These are phyloP conservation scores for Phytophthora macrochlamydospora DNA, from an alignment of 352 stramenopile genomes.

Conservation along the genomic window DNA sequence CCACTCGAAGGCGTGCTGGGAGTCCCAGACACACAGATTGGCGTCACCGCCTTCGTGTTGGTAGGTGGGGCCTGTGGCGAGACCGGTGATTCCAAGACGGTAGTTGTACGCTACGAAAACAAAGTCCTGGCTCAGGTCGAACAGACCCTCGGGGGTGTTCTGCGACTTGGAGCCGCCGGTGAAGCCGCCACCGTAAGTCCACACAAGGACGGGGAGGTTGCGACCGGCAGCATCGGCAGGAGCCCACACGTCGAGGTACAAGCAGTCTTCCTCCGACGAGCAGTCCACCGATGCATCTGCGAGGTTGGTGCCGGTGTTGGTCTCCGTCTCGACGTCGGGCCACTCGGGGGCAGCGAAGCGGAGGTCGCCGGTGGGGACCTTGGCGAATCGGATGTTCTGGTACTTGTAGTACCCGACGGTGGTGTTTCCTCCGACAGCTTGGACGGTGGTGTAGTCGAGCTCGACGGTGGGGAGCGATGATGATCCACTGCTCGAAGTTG, in stretches of 20 bases:
- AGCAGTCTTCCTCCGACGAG: constrained; percentile 30
- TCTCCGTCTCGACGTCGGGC: constrained; percentile 23
- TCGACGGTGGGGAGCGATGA: constrained; percentile 16
- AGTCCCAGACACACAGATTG: constrained; percentile 33
- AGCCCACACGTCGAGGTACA: constrained; percentile 42
- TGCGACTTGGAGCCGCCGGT: constrained; percentile 24
- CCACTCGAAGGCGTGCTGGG: constrained; percentile 40
- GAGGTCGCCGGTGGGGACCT: constrained; percentile 21
- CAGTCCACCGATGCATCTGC: constrained; percentile 27
- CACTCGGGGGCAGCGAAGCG: constrained; percentile 30
- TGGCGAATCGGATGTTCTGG: constrained; percentile 39
- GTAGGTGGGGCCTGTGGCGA: constrained; percentile 25
- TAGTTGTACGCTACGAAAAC: constrained; percentile 47
- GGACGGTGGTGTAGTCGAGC: constrained; percentile 36
- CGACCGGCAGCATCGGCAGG: constrained; percentile 19
- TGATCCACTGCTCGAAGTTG: too few relatives aligned
- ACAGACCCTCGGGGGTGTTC: constrained; percentile 25
- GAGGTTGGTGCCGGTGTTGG: constrained; percentile 25
- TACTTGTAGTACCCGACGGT: constrained; percentile 40
- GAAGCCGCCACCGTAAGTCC: constrained; percentile 34
- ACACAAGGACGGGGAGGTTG: constrained; percentile 43
- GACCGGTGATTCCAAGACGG: constrained; percentile 31
- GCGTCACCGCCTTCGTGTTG: constrained; percentile 30
- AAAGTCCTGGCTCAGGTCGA: constrained; percentile 31
- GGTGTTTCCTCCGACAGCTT: constrained; percentile 25